Base-by-base conservation (phyloP, 2,329 filamentous ascomycete genomes). In the Penicillium sp. region DNA sequence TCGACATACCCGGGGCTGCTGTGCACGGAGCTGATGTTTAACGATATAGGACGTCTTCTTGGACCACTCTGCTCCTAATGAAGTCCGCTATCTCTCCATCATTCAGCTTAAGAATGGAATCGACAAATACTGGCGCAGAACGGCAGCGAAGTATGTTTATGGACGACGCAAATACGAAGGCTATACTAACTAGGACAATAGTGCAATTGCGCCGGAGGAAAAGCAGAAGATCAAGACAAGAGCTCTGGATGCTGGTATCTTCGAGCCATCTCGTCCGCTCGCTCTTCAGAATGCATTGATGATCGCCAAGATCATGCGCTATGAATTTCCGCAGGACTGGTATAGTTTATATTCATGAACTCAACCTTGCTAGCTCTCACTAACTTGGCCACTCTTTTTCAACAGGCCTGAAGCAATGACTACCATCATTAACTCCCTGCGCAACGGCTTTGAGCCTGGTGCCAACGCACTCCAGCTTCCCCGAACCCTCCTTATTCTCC, bases 81-180 rank as follows among this genome's bases (percentile, higher is more conserved):
- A 95, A 66, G 84, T 93, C 49, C 89, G 94, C 57, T 92, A 96
- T 67, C 86, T 97, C 10, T 90, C 93, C 51, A 86, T 97, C 54
- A 96, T 97, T 63, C 90, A 96, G 70, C 82, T 99, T 50, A 97
- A 97, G 72, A 97, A 97, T 72, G 94, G 92, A 51, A 92, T 97
- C 73, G 93, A 97, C 71, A 92, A 89, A 70, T 91, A 92, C 74
- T 99, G 94, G 94, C 84, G 94, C 69, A 91, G 82, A 70, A 90
- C 89, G 29, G 86, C 90, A 46, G 83, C 89, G 52, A 86, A 87
- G 70, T 83, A 84, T 24, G 72, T 59, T 21, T 16, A 13, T 28
- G 23, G 24, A 23, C 23, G 14, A 13, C 24, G 7, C 14, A 8
- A 33, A 6, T 4, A 11, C 26, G 28, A 31, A 8, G 8, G 26